A percentile compares a stretch with the other conserved stretches of the same genome.
Evolutionary conservation across 441 rosid species (phyloP).

Genomic region (Gossypium davidsonii): DNA sequence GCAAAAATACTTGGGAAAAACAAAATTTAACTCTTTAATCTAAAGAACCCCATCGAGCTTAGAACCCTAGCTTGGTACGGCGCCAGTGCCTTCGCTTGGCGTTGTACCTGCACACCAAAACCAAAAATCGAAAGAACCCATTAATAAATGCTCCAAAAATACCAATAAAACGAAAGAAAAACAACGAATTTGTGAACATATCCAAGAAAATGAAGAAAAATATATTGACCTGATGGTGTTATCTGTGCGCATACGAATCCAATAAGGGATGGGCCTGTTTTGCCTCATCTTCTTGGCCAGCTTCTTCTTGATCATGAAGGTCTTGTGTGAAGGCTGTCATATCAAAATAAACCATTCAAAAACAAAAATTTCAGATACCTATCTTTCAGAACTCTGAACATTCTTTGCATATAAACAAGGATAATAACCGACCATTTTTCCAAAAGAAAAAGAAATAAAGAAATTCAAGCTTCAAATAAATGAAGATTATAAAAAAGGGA

Average conservation of each 20-base stretch:
- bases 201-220: neutral
- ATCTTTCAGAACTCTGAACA: neutral
- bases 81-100: constrained; percentile 98
- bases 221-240: constrained; percentile 63
- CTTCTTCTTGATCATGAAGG: constrained; percentile 78
- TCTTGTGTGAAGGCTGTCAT: constrained; percentile 78
- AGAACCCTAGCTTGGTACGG: constrained; percentile 91
- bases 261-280: constrained; percentile 88
- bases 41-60: constrained; percentile 15
- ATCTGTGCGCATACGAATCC: constrained; percentile 80
- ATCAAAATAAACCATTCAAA: constrained; percentile 3
- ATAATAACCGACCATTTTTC: neutral
- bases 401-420: neutral
- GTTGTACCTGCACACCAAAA: constrained; percentile 48
- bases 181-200: neutral
- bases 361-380: neutral
- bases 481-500: neutral
- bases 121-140: neutral
- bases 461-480: neutral
- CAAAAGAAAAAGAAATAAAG: neutral
- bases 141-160: neutral
- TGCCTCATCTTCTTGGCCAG: constrained; percentile 91
- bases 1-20: neutral
- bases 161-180: neutral
- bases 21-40: neutral